phyloP scores from a whole-genome alignment of 129 eudicot genomes.

The Gnaphalium uliginosum region DNA sequence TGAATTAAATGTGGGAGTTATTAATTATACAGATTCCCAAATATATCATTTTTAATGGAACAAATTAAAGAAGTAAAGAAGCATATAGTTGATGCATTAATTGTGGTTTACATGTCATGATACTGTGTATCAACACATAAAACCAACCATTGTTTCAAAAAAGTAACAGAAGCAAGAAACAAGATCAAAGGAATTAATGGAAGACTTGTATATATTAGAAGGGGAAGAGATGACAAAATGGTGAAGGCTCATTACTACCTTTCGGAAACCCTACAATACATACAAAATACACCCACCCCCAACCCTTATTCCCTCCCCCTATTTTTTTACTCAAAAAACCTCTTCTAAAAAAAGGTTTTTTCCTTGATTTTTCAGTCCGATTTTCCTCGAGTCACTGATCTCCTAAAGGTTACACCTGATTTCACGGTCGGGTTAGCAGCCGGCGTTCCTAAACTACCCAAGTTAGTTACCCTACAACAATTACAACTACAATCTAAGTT shows the following conservation, averaged over 20 bases:
- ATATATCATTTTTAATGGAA: too few relatives aligned
- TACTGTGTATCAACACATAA: not conserved
- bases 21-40: not conserved
- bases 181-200: not conserved
- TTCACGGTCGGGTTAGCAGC: constrained; percentile 30
- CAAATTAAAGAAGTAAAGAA: not conserved
- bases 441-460: constrained; percentile 52
- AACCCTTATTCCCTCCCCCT: constrained; percentile 30
- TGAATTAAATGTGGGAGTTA: constrained; percentile 3
- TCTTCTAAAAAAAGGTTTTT: constrained; percentile 2
- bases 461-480: constrained; percentile 52
- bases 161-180: not conserved
- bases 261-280: constrained; percentile 34
- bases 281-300: constrained; percentile 37
- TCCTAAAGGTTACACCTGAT: constrained; percentile 40
- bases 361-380: constrained; percentile 9
- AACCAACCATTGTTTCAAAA: not conserved
- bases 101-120: not conserved
- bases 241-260: constrained; percentile 37
- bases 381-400: constrained; percentile 37
- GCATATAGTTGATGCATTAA: not conserved
- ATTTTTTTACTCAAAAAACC: constrained; percentile 24
- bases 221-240: constrained; percentile 60
- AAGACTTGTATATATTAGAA: constrained; percentile 24
- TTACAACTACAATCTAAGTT: constrained; percentile 48